phyloP scores from a whole-genome alignment of 2,329 filamentous ascomycete genomes.

The Phaeophleospora eucalypticola region DNA sequence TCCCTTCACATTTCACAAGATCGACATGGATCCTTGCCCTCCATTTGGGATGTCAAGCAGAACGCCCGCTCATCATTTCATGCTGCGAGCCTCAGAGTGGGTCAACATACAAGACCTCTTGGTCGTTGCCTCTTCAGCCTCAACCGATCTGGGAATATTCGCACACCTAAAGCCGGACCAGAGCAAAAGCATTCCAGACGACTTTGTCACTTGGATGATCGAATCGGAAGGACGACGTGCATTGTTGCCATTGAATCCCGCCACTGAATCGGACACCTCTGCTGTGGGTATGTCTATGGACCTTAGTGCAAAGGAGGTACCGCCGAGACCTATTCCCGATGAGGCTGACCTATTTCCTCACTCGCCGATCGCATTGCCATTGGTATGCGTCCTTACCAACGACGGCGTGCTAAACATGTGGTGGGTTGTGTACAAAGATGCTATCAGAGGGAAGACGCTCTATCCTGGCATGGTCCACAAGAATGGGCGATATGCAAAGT shows the following conservation, averaged over 20 bases:
- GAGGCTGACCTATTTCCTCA: conserved; percentile 69
- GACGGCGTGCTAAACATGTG: conserved; percentile 80
- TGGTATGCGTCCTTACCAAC: conserved; percentile 78
- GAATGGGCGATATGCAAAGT: conserved; percentile 6
- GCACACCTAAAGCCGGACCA: conserved; percentile 60
- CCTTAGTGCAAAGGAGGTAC: conserved; percentile 39
- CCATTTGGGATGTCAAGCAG: conserved; percentile 54
- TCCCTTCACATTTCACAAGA: conserved; percentile 1
- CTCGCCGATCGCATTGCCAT: conserved; percentile 76
- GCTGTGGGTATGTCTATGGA: conserved; percentile 78
- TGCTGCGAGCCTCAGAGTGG: conserved; percentile 74
- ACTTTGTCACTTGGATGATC: not conserved
- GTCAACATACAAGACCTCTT: conserved; percentile 77
- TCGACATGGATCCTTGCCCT: conserved; percentile 49
- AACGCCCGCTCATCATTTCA: conserved; percentile 68
- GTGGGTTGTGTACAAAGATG: conserved; percentile 75
- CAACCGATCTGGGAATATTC: conserved; percentile 73
- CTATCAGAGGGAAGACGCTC: conserved; percentile 1
- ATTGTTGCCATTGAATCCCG: conserved; percentile 36
- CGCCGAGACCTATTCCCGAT: conserved; percentile 19
- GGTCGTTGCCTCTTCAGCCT: conserved; percentile 75
- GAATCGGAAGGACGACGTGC: conserved; percentile 1
- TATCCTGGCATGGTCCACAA: conserved; percentile 7
- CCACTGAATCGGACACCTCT: conserved; percentile 63
- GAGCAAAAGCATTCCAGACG: not conserved